phyloP scores from a whole-genome alignment of 2,329 filamentous ascomycete species.

The Colletotrichum liaoningense region DNA sequence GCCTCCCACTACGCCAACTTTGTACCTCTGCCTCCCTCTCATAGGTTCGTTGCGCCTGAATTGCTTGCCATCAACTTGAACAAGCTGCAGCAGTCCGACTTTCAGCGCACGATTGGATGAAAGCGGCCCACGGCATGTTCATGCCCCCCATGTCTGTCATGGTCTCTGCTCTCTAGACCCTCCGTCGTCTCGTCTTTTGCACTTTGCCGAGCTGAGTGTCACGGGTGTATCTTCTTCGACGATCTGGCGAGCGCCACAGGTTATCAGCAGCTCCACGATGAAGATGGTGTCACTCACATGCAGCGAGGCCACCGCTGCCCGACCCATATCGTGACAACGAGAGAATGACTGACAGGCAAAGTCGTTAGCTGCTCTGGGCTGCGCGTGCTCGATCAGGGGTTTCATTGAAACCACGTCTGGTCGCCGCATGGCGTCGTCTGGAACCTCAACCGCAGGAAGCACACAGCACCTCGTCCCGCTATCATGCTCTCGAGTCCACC shows the following conservation, averaged over 20 bases:
- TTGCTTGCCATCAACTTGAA: conserved; percentile 8
- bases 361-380: conserved; percentile 2
- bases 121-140: conserved; percentile 30
- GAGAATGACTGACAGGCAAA: conserved; percentile 17
- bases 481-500: neutral
- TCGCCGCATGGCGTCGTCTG: conserved; percentile 21
- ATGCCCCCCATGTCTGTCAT: conserved; percentile 9
- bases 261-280: conserved; percentile 1
- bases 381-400: conserved; percentile 25
- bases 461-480: neutral
- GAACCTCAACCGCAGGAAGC: conserved; percentile 13
- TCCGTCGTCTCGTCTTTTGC: conserved; percentile 34
- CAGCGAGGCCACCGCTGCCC: conserved; percentile 28
- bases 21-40: neutral
- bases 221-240: conserved; percentile 4
- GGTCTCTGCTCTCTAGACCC: conserved; percentile 5
- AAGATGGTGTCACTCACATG: conserved; percentile 28
- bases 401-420: conserved; percentile 30
- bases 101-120: conserved; percentile 29
- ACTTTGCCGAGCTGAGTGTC: neutral
- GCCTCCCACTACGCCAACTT: neutral
- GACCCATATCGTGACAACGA: conserved; percentile 4
- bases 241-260: conserved; percentile 1
- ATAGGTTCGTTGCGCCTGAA: conserved; percentile 2
- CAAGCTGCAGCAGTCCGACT: neutral